Percentiles rank a stretch among this genome's conserved stretches.
These are phyloP conservation scores for Salix koriyanagi DNA, from an alignment of 345 rosid genomes.

Conservation along the genomic window DNA sequence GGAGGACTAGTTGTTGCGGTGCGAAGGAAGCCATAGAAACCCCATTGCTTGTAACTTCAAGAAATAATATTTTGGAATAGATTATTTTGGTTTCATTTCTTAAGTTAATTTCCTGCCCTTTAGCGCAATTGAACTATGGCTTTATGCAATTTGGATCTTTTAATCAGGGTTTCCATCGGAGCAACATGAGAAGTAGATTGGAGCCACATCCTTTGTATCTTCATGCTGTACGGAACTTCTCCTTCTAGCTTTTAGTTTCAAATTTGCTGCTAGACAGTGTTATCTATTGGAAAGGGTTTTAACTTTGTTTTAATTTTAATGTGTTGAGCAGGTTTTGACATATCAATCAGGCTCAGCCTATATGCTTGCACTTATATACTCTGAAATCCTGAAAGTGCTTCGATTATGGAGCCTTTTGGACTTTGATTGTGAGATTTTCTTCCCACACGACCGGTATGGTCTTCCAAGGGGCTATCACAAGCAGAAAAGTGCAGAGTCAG, in stretches of 20 bases:
- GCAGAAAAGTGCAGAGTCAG: conserved; percentile 53
- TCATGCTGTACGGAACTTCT: conserved; percentile 39
- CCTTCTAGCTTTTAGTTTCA: conserved; percentile 7
- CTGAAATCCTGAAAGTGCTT: conserved; percentile 61
- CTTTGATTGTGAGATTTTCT: conserved; percentile 62
- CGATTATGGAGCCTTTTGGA: conserved; percentile 51
- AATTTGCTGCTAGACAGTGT: too few relatives aligned
- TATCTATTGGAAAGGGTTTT: too few relatives aligned
- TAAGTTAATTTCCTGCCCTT: too few relatives aligned
- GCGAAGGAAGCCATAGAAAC: too few relatives aligned
- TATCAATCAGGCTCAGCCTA: conserved; percentile 59
- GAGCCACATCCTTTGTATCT: conserved; percentile 57
- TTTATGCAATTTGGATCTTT: background rate
- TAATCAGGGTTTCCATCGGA: conserved; percentile 48
- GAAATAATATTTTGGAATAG: too few relatives aligned
- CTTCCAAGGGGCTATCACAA: conserved; percentile 61
- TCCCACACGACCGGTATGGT: conserved; percentile 45
- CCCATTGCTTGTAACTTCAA: too few relatives aligned
- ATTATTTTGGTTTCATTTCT: too few relatives aligned
- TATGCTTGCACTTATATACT: conserved; percentile 53
- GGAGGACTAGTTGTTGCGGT: too few relatives aligned
- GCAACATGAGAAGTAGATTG: conserved; percentile 23
- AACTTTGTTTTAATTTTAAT: background rate
- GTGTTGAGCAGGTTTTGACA: conserved; percentile 49
- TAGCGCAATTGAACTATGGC: too few relatives aligned